Evolutionary conservation across 306 rosid genomes (phyloP), one percentile per base, ranked within the genome.

Genomic region (Cucumis hystrix): DNA sequence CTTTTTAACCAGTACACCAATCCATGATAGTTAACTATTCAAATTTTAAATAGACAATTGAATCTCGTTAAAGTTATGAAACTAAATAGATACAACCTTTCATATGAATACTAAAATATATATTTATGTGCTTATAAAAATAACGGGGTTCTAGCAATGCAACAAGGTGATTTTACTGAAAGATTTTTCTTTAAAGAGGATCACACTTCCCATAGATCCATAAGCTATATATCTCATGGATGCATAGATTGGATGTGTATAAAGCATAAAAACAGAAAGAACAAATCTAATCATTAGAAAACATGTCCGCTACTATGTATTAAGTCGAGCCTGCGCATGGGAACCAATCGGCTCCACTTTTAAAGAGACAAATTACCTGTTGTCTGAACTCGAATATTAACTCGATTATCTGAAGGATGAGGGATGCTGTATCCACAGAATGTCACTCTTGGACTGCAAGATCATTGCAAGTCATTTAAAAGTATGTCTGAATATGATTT

Each of bases 351-450:
- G 3, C 37, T 33, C 4, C 4, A 33, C 37, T 33, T 33, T 33
- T 2, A 55, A 57, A 30, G 55, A 80, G 78, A 21, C 60, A 57
- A 20, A 20, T 75, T 16, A 83, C 98, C 91, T 43, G 92, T 93
- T 47, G 97, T 88, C 74, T 91, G 94, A 71, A 91, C 86, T 83
- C 97, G 85, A 64, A 90, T 81, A 78, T 93, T 93, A 79, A 91
- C 97, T 47, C 83, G 87, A 70, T 88, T 91, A 10, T 93, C 94
- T 35, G 92, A 93, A 55, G 91, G 98, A 86, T 93, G 97, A 75
- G 98, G 96, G 81, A 90, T 93, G 94, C 87, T 93, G 82, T 91
- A 88, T 13, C 97, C 98, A 63, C 85, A 79, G 72, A 90, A 91
- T 74, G 87, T 60, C 69, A 84, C 87, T 80, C 93, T 85, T 63